Evolutionary conservation across 345 rosid genomes (phyloP).

Genomic region (Melaleuca quinquenervia): DNA sequence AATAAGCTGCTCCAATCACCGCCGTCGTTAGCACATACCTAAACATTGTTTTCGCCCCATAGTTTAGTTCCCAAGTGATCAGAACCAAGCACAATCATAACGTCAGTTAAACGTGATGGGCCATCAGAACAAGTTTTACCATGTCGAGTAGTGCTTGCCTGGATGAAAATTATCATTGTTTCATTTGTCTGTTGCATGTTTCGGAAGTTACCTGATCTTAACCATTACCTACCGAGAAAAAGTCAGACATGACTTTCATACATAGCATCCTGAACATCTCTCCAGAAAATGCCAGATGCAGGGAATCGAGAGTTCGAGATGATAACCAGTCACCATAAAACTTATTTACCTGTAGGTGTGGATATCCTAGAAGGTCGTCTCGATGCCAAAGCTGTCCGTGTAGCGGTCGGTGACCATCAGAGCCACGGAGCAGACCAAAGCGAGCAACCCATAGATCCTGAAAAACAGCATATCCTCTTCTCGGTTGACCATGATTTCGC

Average conservation of each 20-base stretch:
- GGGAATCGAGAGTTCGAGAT: not conserved
- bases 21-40: conserved; percentile 13
- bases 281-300: not conserved
- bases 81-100: not conserved
- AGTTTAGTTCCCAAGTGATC: not conserved
- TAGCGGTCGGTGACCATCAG: conserved; percentile 2
- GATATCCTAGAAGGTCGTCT: conserved; percentile 19
- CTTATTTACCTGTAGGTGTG: conserved; percentile 8
- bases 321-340: not conserved
- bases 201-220: not conserved
- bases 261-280: not conserved
- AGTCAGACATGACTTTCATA: not conserved
- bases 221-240: not conserved
- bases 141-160: not conserved
- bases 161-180: not conserved
- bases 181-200: not conserved
- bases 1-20: conserved; percentile 8
- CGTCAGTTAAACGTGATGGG: not conserved
- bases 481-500: not conserved
- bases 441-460: conserved; percentile 15
- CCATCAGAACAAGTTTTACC: not conserved
- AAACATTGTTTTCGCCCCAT: not conserved
- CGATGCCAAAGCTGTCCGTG: not conserved
- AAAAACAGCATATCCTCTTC: conserved; percentile 6
- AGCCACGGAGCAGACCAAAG: conserved; percentile 1